These are phyloP conservation scores for Lunasporangiospora selenospora DNA, from an alignment of 192 early-diverging fungal species.

Conservation along the genomic window DNA sequence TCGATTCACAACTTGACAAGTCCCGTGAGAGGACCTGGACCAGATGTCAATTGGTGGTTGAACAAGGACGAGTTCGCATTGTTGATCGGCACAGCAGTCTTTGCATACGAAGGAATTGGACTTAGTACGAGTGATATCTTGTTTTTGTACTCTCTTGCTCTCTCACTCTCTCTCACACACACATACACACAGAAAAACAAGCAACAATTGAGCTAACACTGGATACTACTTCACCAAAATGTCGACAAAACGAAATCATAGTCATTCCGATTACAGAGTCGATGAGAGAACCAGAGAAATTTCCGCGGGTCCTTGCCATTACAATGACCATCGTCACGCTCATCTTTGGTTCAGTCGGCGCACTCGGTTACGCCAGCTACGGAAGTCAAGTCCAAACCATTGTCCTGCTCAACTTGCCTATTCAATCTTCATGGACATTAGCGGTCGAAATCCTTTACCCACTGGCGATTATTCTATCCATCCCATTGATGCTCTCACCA, in stretches of 20 bases:
- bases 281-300: conserved; percentile 86
- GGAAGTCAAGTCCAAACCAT: conserved; percentile 85
- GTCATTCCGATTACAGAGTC: conserved; percentile 76
- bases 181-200: too few species aligned
- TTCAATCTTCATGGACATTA: conserved; percentile 60
- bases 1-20: conserved; percentile 70
- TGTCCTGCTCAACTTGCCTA: conserved; percentile 84
- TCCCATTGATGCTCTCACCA: conserved; percentile 87
- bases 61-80: conserved; percentile 83
- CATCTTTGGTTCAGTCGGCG: conserved; percentile 79
- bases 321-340: conserved; percentile 72
- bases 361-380: conserved; percentile 79
- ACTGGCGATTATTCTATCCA: conserved; percentile 87
- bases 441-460: conserved; percentile 82
- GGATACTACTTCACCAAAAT: too few species aligned
- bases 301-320: conserved; percentile 72
- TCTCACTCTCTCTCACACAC: not conserved
- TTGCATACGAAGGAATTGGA: conserved; percentile 94
- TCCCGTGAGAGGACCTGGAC: conserved; percentile 67
- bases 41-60: conserved; percentile 56
- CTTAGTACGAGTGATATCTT: conserved; percentile 40
- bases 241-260: too few species aligned
- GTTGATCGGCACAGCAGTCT: conserved; percentile 93
- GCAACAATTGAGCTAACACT: too few species aligned
- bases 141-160: not conserved